phyloP scores from a whole-genome alignment of 192 early-diverging fungal species.

The Phlyctochytrium planicorne region DNA sequence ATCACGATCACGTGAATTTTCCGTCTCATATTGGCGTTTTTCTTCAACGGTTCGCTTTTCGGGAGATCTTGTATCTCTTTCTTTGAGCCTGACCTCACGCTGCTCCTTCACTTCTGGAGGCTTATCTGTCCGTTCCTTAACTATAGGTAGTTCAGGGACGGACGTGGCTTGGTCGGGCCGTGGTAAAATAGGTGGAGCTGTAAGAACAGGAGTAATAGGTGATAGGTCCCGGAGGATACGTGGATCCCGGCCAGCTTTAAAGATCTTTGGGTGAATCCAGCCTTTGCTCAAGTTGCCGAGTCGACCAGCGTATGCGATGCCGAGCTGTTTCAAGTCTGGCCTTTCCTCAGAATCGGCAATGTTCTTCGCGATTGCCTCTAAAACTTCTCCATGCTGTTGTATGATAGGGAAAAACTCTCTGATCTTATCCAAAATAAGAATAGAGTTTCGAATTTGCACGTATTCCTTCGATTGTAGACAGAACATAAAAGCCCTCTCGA shows the following conservation, averaged over 20 bases:
- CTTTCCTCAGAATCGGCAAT: conserved; percentile 59
- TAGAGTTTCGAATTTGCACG: conserved; percentile 72
- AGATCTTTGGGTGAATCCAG: conserved; percentile 14
- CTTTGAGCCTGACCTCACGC: not conserved
- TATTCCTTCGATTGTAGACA: conserved; percentile 63
- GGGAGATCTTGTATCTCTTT: not conserved
- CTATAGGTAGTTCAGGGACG: too few species aligned
- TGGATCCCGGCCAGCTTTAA: conserved; percentile 14
- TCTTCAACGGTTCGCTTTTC: not conserved
- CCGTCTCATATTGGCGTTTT: too few species aligned
- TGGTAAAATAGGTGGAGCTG: too few species aligned
- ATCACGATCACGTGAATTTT: too few species aligned
- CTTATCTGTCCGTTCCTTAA: too few species aligned
- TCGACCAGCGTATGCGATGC: conserved; percentile 52
- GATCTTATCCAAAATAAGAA: conserved; percentile 68
- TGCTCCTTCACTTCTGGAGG: too few species aligned
- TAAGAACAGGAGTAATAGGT: too few species aligned
- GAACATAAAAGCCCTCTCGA: conserved; percentile 30
- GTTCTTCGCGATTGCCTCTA: conserved; percentile 42
- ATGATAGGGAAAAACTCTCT: conserved; percentile 62
- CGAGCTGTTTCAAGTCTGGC: conserved; percentile 72
- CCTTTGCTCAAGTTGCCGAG: conserved; percentile 7
- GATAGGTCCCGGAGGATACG: too few species aligned
- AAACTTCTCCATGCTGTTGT: conserved; percentile 48
- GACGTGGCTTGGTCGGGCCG: too few species aligned